Evolutionary conservation across 345 rosid species (phyloP).

Genomic region (Iberis pinnata): DNA sequence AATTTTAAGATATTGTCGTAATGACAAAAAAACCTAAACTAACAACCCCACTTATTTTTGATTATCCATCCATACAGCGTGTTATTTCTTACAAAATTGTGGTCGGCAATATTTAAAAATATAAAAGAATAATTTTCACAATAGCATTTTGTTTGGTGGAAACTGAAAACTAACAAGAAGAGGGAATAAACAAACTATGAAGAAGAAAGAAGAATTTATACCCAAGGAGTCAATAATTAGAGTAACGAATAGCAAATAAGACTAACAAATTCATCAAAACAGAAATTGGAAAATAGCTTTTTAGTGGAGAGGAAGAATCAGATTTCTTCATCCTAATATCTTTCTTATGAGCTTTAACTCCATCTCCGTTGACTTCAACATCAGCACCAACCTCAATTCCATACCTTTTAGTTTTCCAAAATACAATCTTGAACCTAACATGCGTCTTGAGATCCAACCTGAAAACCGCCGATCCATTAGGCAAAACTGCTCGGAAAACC

Average conservation of each 20-base stretch:
- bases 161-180: no score
- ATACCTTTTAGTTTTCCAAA: slow-evolving; percentile 52
- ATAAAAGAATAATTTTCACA: no score
- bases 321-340: slow-evolving; percentile 39
- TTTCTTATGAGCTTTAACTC: slow-evolving; percentile 23
- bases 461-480: slow-evolving; percentile 36
- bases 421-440: slow-evolving; percentile 58
- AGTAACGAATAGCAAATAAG: slow-evolving; percentile 10
- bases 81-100: no score
- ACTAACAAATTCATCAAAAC: slow-evolving; percentile 21
- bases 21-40: no score
- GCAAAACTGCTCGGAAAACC: slow-evolving; percentile 30
- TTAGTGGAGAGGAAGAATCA: not conserved
- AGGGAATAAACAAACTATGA: no score
- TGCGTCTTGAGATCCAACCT: slow-evolving; percentile 57
- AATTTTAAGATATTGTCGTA: no score
- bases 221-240: not conserved
- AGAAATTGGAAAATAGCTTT: slow-evolving; percentile 5
- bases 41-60: no score
- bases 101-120: no score
- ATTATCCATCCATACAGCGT: no score
- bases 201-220: not conserved
- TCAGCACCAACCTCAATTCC: slow-evolving; percentile 41
- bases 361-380: slow-evolving; percentile 40
- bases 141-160: no score